Percentiles rank a stretch among this genome's conserved stretches.
phyloP scores from a whole-genome alignment of 345 rosid species.

The Trapa bicornis region DNA sequence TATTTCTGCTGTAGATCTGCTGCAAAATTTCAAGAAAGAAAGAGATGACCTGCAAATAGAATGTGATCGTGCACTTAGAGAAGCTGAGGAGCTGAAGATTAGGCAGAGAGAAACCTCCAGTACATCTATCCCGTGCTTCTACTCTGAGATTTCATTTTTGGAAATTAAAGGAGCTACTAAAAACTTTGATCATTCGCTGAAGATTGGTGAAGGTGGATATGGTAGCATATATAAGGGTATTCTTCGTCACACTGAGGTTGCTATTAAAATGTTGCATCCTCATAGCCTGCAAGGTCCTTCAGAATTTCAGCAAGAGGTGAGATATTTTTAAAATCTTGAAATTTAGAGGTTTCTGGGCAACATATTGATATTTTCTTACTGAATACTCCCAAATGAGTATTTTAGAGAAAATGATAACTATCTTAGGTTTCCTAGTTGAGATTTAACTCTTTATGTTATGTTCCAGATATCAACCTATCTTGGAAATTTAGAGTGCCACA shows the following conservation, averaged over 20 bases:
- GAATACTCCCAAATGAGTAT: not conserved
- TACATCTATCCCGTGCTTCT: conserved; percentile 34
- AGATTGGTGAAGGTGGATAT: conserved; percentile 91
- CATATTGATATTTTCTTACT: not conserved
- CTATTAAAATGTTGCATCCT: conserved; percentile 58
- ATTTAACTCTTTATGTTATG: not conserved
- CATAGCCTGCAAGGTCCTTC: conserved; percentile 65
- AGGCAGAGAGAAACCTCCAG: conserved; percentile 44
- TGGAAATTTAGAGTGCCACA: not conserved
- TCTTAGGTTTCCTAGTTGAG: not conserved
- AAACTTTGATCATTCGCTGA: conserved; percentile 49
- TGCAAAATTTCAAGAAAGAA: conserved; percentile 53
- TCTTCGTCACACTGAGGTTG: conserved; percentile 56
- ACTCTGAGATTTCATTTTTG: conserved; percentile 50
- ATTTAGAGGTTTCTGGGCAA: not conserved
- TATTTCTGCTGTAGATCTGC: conserved; percentile 58
- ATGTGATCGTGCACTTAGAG: conserved; percentile 68
- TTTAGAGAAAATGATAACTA: not conserved
- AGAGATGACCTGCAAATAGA: conserved; percentile 52
- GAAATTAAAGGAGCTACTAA: conserved; percentile 66
- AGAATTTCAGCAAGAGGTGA: conserved; percentile 92
- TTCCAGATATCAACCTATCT: not conserved
- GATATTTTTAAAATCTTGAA: not conserved
- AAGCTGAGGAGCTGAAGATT: conserved; percentile 68
- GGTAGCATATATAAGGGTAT: conserved; percentile 67